phyloP scores from a whole-genome alignment of 1,139 yeast genomes.

The Kurtzmaniella quercitrusa region DNA sequence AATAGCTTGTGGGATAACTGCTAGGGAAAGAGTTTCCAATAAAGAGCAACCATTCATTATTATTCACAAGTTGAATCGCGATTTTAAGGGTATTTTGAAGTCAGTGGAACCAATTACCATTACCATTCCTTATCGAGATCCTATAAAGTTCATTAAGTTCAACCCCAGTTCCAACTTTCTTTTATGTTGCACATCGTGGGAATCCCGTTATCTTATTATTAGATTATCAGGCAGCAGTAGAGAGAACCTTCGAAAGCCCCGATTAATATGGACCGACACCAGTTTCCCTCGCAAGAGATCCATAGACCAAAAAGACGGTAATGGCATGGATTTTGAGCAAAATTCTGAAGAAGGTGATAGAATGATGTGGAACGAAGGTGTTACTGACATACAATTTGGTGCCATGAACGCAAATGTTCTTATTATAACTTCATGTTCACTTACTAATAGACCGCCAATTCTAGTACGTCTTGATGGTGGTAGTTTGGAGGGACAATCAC shows the following conservation, averaged over 20 bases:
- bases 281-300: constrained; percentile 14
- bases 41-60: constrained; percentile 79
- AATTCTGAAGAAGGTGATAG: constrained; percentile 22
- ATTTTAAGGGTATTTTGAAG: constrained; percentile 14
- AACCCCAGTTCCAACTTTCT: constrained; percentile 67
- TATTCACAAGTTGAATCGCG: constrained; percentile 47
- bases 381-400: constrained; percentile 73
- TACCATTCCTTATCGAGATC: constrained; percentile 82
- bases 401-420: constrained; percentile 30
- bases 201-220: constrained; percentile 73
- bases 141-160: constrained; percentile 68
- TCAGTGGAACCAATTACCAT: constrained; percentile 61
- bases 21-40: constrained; percentile 65
- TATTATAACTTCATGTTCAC: constrained; percentile 34
- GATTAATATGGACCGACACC: constrained; percentile 48
- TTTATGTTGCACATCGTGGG: constrained; percentile 81
- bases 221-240: constrained; percentile 46
- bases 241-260: constrained; percentile 50
- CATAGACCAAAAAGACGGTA: constrained; percentile 5
- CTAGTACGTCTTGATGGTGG: constrained; percentile 36
- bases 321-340: constrained; percentile 4
- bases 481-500: constrained; percentile 20
- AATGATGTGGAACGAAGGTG: constrained; percentile 77
- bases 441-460: constrained; percentile 34
- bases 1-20: constrained; percentile 80